phyloP scores from a whole-genome alignment of 148 eudicot genomes.

The Camellia sinensis region DNA sequence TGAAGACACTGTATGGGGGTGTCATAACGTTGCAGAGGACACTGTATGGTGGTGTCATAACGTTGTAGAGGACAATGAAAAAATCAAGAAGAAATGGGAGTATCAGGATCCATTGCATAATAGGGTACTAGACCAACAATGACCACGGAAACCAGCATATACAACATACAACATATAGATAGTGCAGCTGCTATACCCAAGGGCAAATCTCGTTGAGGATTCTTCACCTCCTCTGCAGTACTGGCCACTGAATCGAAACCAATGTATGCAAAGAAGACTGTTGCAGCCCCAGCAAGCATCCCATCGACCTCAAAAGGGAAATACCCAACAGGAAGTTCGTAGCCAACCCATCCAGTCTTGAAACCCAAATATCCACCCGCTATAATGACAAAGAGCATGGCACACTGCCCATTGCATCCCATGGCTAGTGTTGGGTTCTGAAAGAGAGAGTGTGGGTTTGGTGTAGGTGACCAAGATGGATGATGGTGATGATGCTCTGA shows the following conservation, averaged over 20 bases:
- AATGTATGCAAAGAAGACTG: constrained; percentile 88
- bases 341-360: constrained; percentile 90
- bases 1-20: no score
- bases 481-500: no score
- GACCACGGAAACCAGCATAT: constrained; percentile 91
- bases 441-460: no score
- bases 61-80: no score
- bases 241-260: constrained; percentile 99
- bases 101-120: constrained; percentile 89
- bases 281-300: constrained; percentile 96
- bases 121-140: constrained; percentile 95
- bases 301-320: constrained; percentile 87
- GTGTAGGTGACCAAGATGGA: no score
- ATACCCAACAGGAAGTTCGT: constrained; percentile 76
- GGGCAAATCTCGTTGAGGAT: constrained; percentile 91
- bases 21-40: no score
- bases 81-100: constrained; percentile 92
- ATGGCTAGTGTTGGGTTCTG: no score
- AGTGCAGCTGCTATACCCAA: constrained; percentile 81
- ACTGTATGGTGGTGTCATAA: no score
- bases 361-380: constrained; percentile 88
- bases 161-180: constrained; percentile 75
- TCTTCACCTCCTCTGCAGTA: constrained; percentile 97
- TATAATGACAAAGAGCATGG: constrained; percentile 72
- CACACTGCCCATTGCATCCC: no score